Evolutionary conservation across 495 filamentous ascomycete species (phyloP).

Genomic region (Glonium stellatum): DNA sequence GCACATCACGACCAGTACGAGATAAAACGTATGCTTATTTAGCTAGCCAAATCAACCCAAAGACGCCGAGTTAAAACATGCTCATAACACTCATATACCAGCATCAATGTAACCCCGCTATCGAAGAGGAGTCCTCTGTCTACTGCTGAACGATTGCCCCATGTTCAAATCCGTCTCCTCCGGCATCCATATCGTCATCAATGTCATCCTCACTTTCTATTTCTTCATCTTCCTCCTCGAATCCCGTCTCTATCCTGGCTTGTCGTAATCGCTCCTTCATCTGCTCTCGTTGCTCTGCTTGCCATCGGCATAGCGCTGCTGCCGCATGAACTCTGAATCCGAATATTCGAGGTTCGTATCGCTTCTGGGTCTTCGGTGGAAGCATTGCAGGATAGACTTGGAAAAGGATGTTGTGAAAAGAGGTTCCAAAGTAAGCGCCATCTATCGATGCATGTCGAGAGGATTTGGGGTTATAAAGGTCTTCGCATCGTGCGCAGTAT

Average conservation of each 20-base stretch:
- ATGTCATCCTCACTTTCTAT: constrained; percentile 40
- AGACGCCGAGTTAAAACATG: not conserved
- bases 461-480: constrained; percentile 98
- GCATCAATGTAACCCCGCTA: not conserved
- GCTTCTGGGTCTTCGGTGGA: constrained; percentile 73
- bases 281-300: constrained; percentile 69
- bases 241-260: constrained; percentile 49
- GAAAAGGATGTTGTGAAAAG: constrained; percentile 98
- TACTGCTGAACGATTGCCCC: not conserved
- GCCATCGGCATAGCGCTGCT: constrained; percentile 85
- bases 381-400: constrained; percentile 90
- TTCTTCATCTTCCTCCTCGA: constrained; percentile 51
- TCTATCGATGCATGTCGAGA: constrained; percentile 92
- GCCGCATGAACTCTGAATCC: constrained; percentile 91
- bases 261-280: constrained; percentile 61
- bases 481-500: constrained; percentile 94
- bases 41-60: too few relatives aligned
- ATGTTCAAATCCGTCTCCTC: constrained; percentile 20
- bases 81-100: not conserved
- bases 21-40: too few relatives aligned
- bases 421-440: constrained; percentile 95
- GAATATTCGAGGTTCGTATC: constrained; percentile 84
- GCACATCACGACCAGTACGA: too few relatives aligned
- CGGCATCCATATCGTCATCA: constrained; percentile 37
- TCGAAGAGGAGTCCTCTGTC: not conserved